Conservation (phyloP, 2,329 filamentous ascomycete species). For the Fusarium sp. region DNA sequence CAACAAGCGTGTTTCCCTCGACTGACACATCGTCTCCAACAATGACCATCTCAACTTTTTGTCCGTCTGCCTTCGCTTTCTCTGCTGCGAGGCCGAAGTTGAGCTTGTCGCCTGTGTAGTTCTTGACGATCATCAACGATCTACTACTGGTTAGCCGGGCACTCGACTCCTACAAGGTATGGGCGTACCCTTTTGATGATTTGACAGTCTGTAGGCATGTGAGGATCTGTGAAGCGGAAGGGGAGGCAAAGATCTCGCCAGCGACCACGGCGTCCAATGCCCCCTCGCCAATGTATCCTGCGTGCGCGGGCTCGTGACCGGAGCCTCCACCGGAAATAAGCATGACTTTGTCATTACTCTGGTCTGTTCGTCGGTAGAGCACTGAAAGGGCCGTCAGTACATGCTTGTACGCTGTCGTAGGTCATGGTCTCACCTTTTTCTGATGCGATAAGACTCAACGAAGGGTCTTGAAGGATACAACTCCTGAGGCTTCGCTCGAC, state of each 20-base stretch:
- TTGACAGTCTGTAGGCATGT: conserved; percentile 31
- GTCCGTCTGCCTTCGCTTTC: conserved; percentile 40
- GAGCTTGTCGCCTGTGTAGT: conserved; percentile 42
- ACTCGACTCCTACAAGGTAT: fast-evolving
- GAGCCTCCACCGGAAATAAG: conserved; percentile 37
- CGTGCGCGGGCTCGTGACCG: conserved; percentile 38
- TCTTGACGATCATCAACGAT: conserved; percentile 39
- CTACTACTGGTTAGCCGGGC: conserved; percentile 7
- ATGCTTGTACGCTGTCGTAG: fast-evolving
- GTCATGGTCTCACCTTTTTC: conserved; percentile 25
- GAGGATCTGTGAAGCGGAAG: conserved; percentile 36
- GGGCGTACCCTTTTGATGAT: conserved; percentile 27
- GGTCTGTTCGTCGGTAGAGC: conserved; percentile 27
- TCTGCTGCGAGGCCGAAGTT: conserved; percentile 43
- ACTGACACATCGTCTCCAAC: conserved; percentile 39
- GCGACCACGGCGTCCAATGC: conserved; percentile 35
- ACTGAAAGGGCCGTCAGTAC: conserved; percentile 15
- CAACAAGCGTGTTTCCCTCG: conserved; percentile 34
- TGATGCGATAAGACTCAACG: conserved; percentile 30
- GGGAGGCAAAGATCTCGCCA: conserved; percentile 39
- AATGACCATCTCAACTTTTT: conserved; percentile 37
- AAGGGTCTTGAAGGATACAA: conserved; percentile 35
- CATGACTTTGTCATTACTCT: conserved; percentile 28
- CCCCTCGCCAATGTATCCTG: conserved; percentile 37
- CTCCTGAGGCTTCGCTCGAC: conserved; percentile 34